Percentiles rank a stretch among this genome's conserved stretches.
Conservation (phyloP, 352 stramenopile species). For the Halophytophthora polymorphica region DNA sequence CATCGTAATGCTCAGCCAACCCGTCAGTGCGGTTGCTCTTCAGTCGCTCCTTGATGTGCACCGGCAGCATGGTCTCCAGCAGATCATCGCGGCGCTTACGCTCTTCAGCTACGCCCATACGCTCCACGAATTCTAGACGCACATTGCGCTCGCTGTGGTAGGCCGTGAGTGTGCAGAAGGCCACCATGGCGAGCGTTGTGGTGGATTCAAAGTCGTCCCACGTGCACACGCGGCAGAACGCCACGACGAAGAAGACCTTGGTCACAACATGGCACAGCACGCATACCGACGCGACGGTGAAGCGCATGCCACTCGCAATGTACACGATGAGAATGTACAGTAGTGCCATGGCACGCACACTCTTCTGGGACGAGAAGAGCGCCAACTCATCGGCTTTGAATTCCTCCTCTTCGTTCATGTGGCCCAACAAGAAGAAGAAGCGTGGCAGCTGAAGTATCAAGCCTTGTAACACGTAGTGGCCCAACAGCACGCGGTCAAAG, state of each 20-base stretch:
- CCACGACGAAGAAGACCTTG: constrained; percentile 47
- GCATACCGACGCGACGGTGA: constrained; percentile 53
- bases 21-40: constrained; percentile 67
- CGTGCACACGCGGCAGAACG: constrained; percentile 47
- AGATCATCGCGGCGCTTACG: constrained; percentile 67
- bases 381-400: constrained; percentile 14
- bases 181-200: constrained; percentile 44
- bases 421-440: constrained; percentile 35
- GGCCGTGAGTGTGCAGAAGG: constrained; percentile 67
- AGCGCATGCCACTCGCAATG: constrained; percentile 66
- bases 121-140: constrained; percentile 59
- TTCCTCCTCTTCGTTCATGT: constrained; percentile 25
- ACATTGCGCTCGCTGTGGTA: constrained; percentile 68
- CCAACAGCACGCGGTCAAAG: constrained; percentile 51
- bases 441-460: constrained; percentile 48
- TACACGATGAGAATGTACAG: constrained; percentile 60
- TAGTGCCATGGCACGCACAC: constrained; percentile 47
- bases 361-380: constrained; percentile 59
- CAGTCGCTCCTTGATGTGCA: constrained; percentile 75
- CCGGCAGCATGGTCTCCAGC: constrained; percentile 71
- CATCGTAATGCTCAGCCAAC: constrained; percentile 67
- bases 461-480: constrained; percentile 48
- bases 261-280: constrained; percentile 38
- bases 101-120: constrained; percentile 57
- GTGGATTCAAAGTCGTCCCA: constrained; percentile 52